phyloP scores from a whole-genome alignment of 768 basidiomycete genomes.

The Ramaria rubella region DNA sequence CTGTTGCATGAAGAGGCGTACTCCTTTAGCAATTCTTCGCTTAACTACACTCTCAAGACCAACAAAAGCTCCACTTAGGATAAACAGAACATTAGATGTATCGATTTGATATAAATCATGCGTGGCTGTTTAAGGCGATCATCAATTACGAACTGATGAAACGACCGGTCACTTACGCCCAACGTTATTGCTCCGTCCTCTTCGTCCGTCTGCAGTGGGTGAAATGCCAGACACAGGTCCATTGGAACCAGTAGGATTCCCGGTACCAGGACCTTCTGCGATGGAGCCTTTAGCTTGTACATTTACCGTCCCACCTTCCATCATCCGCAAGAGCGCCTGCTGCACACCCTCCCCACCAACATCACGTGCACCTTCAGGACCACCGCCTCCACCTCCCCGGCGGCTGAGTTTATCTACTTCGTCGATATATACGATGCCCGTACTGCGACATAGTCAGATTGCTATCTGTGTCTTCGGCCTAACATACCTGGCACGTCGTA shows the following conservation, averaged over 20 bases:
- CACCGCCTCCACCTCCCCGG: constrained; percentile 19
- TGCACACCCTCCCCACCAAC: constrained; percentile 97
- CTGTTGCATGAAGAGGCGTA: constrained; percentile 32
- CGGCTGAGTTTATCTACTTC: constrained; percentile 72
- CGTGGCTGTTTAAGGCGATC: constrained; percentile 39
- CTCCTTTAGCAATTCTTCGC: constrained; percentile 76
- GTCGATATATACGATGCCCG: constrained; percentile 94
- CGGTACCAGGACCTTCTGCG: neutral
- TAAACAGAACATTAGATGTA: constrained; percentile 90
- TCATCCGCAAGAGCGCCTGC: constrained; percentile 85
- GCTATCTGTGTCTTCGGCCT: constrained; percentile 1
- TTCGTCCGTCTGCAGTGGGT: constrained; percentile 38
- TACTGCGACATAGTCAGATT: constrained; percentile 36
- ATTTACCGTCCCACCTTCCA: constrained; percentile 86
- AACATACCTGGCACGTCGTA: constrained; percentile 68
- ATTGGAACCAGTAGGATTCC: neutral
- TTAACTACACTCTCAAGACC: constrained; percentile 81
- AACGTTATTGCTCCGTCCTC: constrained; percentile 40
- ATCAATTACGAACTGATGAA: neutral
- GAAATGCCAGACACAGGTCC: constrained; percentile 31
- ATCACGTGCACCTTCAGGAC: constrained; percentile 54
- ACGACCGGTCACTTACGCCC: constrained; percentile 15
- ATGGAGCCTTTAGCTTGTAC: constrained; percentile 60
- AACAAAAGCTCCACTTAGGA: constrained; percentile 91
- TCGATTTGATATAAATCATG: constrained; percentile 72